Evolutionary conservation across 352 stramenopile species (phyloP).

Genomic region (Pythium scleroteichum): DNA sequence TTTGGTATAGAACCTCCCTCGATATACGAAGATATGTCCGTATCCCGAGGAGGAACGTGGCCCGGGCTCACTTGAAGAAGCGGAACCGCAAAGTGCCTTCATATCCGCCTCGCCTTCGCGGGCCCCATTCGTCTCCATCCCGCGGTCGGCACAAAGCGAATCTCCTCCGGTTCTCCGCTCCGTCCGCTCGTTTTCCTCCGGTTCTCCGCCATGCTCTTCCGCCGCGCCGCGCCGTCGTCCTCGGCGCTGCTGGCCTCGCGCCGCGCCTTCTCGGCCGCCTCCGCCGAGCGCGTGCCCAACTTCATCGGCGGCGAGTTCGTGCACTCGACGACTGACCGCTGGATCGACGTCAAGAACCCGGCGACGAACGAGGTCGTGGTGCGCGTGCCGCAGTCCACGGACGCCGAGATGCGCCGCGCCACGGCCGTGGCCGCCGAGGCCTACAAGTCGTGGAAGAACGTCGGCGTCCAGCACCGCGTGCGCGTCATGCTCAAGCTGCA

Average conservation of each 20-base stretch:
- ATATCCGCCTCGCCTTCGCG: background rate
- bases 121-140: conserved; percentile 10
- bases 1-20: background rate
- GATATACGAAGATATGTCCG: conserved; percentile 1
- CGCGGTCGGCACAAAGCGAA: background rate
- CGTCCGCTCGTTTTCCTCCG: background rate
- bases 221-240: conserved; percentile 7
- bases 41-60: background rate
- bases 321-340: conserved; percentile 89
- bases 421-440: conserved; percentile 74
- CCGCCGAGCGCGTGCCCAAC: conserved; percentile 50
- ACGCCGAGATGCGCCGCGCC: conserved; percentile 86
- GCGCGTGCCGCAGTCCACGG: conserved; percentile 85
- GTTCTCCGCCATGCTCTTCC: conserved; percentile 28
- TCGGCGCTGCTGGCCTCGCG: conserved; percentile 3
- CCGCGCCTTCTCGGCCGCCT: conserved; percentile 17
- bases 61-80: conserved; percentile 15
- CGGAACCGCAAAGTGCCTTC: conserved; percentile 17
- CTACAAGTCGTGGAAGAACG: conserved; percentile 93
- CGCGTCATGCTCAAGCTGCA: conserved; percentile 97
- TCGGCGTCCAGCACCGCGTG: conserved; percentile 93
- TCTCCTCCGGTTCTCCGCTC: conserved; percentile 2
- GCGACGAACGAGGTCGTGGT: conserved; percentile 90
- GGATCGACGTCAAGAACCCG: conserved; percentile 92
- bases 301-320: conserved; percentile 95